These are phyloP conservation scores for Cladophialophora psammophila DNA, from an alignment of 2,329 filamentous ascomycete species.

Conservation along the genomic window DNA sequence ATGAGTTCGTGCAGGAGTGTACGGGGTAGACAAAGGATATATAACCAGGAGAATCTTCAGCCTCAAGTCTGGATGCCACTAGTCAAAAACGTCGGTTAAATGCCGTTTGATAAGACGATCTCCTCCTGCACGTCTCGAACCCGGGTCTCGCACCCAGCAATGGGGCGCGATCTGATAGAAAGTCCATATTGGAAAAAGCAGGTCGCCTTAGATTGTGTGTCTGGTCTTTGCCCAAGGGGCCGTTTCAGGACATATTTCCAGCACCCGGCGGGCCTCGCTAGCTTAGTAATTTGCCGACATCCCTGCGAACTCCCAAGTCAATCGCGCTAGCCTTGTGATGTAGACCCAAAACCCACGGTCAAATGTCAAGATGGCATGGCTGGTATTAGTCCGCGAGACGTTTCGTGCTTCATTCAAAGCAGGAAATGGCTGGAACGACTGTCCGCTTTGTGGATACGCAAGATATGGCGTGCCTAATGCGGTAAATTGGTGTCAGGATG, in stretches of 20 bases:
- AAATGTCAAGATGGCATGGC: background rate
- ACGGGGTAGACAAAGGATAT: background rate
- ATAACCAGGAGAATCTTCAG: background rate
- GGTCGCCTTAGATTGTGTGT: background rate
- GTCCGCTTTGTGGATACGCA: background rate
- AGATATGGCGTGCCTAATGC: background rate
- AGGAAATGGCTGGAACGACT: background rate
- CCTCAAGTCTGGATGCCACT: background rate
- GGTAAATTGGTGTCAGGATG: background rate
- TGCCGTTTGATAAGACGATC: background rate
- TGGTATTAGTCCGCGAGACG: background rate
- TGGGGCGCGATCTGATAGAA: background rate
- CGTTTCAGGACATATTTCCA: slow-evolving; percentile 8
- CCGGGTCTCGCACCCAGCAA: background rate
- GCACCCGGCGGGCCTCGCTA: background rate
- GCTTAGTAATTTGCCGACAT: slow-evolving; percentile 6
- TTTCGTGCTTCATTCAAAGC: background rate
- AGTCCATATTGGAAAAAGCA: background rate
- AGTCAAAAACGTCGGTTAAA: background rate
- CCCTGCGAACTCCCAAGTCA: background rate
- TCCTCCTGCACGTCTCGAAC: background rate
- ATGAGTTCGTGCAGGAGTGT: background rate
- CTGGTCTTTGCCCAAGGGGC: background rate
- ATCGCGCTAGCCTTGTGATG: background rate
- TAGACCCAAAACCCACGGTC: background rate